Evolutionary conservation across 106 monocot species (phyloP), one percentile per base, ranked within the genome.

Genomic region (Dendrobium catenatum): DNA sequence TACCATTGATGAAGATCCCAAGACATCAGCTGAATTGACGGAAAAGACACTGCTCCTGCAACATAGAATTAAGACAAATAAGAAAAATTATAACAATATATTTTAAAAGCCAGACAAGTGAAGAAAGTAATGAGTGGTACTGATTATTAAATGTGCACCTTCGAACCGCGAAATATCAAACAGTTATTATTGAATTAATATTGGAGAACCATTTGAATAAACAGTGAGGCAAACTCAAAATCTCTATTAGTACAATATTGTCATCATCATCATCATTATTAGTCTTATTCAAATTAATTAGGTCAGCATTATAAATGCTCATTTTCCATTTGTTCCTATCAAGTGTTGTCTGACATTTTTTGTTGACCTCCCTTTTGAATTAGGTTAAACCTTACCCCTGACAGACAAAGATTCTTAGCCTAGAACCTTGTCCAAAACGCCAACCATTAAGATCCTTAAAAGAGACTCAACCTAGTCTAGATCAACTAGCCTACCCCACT

Each of bases 1-100:
- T 82, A 91, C 91, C 78, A 73, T 29, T 5, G 83, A 73, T 4
- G 91, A 87, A 22, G 89, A 85, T 74, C 87, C 89, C 85, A 84
- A 81, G 33, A 77, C 72, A 67, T 91, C 89, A 31, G 91, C 56
- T 78, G 89, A 89, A 74, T 91, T 89, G 55, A 85, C 78, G 16
- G 89, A 83, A 80, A 79, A 68, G 77, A 66, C 54, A 83, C 70
- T 59, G 24, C 77, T 91, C 87, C 91, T 91, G 55, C 81, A 85
- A 64, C 18, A 51, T 51, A 51, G 13, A 80, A 18, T 40, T 33
- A 80, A 46, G 17, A 43, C 2, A 4, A 19, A 75, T 42, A 6
- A 44, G 6, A 6, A 75, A 31, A 66, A 66, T 66, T 66, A 19
- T 58, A 66, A 22, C 6, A 66, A 11, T 1, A 66, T 66, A 66